These are phyloP conservation scores for Guyanaporus albipodus DNA, from an alignment of 768 basidiomycete species.

Conservation along the genomic window DNA sequence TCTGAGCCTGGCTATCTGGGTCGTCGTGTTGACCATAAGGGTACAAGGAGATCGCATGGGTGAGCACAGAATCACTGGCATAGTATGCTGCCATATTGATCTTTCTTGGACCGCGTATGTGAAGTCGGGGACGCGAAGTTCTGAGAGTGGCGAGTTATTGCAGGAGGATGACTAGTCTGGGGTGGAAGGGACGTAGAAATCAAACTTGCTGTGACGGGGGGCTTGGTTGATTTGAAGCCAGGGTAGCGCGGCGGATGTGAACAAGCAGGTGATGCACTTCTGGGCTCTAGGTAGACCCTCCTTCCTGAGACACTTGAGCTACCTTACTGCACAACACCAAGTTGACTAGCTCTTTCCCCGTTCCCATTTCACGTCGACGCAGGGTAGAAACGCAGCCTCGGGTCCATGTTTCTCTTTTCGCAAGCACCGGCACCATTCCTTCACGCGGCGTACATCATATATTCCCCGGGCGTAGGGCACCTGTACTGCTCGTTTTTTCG, in stretches of 20 bases:
- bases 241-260: conserved; percentile 28
- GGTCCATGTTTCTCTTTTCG: neutral
- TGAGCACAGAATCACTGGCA: conserved; percentile 23
- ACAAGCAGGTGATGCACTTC: conserved; percentile 13
- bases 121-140: conserved; percentile 6
- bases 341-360: no score
- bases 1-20: conserved; percentile 19
- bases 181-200: conserved; percentile 3
- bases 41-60: conserved; percentile 32
- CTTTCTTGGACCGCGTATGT: conserved; percentile 9
- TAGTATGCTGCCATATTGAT: conserved; percentile 32
- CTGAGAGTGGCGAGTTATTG: neutral
- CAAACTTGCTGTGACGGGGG: conserved; percentile 13
- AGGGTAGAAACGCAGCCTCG: neutral
- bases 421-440: neutral
- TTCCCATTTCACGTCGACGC: neutral
- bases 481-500: neutral
- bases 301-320: conserved; percentile 17
- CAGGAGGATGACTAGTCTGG: conserved; percentile 1
- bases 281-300: conserved; percentile 14
- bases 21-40: conserved; percentile 29
- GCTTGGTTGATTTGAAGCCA: conserved; percentile 14
- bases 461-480: neutral
- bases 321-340: neutral
- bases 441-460: neutral